A percentile compares a stretch with the other conserved stretches of the same genome.
phyloP scores from a whole-genome alignment of 768 basidiomycete species.

The Mycena albidolilacea region DNA sequence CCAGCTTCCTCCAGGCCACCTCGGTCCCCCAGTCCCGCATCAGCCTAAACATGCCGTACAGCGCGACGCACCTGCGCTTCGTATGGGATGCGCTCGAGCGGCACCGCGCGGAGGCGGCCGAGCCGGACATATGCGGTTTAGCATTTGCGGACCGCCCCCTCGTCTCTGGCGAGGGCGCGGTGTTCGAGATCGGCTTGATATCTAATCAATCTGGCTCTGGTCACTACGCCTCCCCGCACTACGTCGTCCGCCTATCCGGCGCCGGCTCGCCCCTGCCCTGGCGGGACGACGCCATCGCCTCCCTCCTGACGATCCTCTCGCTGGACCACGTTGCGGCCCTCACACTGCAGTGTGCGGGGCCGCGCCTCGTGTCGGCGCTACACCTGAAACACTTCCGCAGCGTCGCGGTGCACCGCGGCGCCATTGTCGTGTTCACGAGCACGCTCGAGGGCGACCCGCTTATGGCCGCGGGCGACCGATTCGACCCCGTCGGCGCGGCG shows the following conservation, averaged over 20 bases:
- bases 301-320: neutral
- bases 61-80: neutral
- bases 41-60: conserved; percentile 5
- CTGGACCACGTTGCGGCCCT: conserved; percentile 17
- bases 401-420: neutral
- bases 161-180: neutral
- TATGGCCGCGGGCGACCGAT: conserved; percentile 24
- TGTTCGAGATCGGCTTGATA: conserved; percentile 7
- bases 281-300: conserved; percentile 18
- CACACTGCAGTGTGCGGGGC: conserved; percentile 3
- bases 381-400: conserved; percentile 18
- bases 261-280: neutral
- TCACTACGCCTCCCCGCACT: neutral
- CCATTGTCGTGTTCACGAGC: conserved; percentile 12
- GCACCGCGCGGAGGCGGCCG: conserved; percentile 7
- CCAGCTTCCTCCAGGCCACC: neutral
- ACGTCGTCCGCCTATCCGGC: neutral
- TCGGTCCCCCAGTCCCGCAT: conserved; percentile 20
- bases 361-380: neutral
- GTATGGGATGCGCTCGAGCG: conserved; percentile 21
- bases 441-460: conserved; percentile 26
- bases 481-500: conserved; percentile 7
- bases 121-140: neutral
- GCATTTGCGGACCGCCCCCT: conserved; percentile 10
- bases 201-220: neutral